These are phyloP conservation scores for Cladophialophora yegresii DNA, from an alignment of 2,329 filamentous ascomycete species.

Conservation along the genomic window DNA sequence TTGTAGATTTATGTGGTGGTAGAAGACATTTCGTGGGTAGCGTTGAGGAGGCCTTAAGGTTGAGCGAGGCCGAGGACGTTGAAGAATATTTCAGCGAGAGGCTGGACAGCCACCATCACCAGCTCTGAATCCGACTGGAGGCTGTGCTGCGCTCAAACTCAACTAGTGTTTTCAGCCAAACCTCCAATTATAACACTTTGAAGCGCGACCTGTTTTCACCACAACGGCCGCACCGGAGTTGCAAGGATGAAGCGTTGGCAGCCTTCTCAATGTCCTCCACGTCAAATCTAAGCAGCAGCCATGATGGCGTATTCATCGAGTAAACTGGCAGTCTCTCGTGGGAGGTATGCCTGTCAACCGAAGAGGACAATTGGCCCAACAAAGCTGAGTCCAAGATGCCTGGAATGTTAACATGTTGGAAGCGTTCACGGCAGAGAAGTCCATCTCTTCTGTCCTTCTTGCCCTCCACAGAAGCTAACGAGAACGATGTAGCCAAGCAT, in stretches of 20 bases:
- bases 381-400: no score
- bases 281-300: no score
- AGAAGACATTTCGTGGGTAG: constrained; percentile 74
- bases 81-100: constrained; percentile 41
- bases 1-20: constrained; percentile 80
- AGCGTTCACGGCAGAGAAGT: no score
- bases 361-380: no score
- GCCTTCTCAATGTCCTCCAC: neutral
- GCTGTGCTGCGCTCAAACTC: neutral
- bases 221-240: neutral
- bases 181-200: neutral
- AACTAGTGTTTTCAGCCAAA: neutral
- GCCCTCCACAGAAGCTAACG: no score
- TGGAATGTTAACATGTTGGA: no score
- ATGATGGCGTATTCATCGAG: no score
- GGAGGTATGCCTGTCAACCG: no score
- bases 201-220: neutral
- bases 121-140: neutral
- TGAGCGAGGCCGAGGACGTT: constrained; percentile 72
- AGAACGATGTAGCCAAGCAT: no score
- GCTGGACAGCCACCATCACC: constrained; percentile 14
- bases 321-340: no score
- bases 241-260: neutral
- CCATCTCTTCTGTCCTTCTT: no score
- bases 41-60: constrained; percentile 78